These are phyloP conservation scores for Sordariomycetes sp. DNA, from an alignment of 2,329 filamentous ascomycete species.

Conservation along the genomic window DNA sequence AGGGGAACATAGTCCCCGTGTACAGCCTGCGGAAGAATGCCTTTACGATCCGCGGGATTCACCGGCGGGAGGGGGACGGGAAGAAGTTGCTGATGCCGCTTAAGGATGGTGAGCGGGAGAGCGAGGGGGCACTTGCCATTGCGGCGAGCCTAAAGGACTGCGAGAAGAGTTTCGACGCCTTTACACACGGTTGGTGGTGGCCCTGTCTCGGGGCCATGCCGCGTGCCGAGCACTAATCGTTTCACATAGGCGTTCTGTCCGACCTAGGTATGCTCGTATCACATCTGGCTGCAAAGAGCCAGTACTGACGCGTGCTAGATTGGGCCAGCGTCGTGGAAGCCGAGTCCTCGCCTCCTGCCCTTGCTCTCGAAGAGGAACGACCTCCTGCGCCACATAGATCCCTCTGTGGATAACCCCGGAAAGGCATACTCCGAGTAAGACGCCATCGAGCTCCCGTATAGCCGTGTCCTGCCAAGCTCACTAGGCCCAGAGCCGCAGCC, in stretches of 20 bases:
- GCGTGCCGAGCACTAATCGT: not conserved
- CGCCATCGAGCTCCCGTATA: slow-evolving; percentile 51
- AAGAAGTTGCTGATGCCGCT: slow-evolving; percentile 54
- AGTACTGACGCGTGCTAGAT: slow-evolving; percentile 21
- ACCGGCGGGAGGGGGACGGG: slow-evolving; percentile 37
- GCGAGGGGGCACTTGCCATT: slow-evolving; percentile 47
- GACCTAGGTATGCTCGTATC: slow-evolving; percentile 35
- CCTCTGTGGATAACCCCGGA: slow-evolving; percentile 23
- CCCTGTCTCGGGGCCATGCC: not conserved
- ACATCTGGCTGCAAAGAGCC: not conserved
- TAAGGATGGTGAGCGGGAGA: slow-evolving; percentile 39
- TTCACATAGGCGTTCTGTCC: slow-evolving; percentile 34
- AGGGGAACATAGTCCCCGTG: not conserved
- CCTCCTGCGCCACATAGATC: slow-evolving; percentile 40
- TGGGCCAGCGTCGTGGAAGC: slow-evolving; percentile 71
- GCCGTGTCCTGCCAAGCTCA: not conserved
- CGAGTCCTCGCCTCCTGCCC: slow-evolving; percentile 60
- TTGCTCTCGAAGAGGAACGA: slow-evolving; percentile 34
- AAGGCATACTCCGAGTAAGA: slow-evolving; percentile 65
- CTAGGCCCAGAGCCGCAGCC: slow-evolving; percentile 32
- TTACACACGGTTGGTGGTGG: slow-evolving; percentile 45
- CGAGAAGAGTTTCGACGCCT: slow-evolving; percentile 60
- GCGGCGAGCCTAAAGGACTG: slow-evolving; percentile 56
- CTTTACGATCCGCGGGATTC: slow-evolving; percentile 14
- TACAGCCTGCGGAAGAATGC: not conserved